phyloP scores from a whole-genome alignment of 768 basidiomycete species.

The Amanita exitialis region DNA sequence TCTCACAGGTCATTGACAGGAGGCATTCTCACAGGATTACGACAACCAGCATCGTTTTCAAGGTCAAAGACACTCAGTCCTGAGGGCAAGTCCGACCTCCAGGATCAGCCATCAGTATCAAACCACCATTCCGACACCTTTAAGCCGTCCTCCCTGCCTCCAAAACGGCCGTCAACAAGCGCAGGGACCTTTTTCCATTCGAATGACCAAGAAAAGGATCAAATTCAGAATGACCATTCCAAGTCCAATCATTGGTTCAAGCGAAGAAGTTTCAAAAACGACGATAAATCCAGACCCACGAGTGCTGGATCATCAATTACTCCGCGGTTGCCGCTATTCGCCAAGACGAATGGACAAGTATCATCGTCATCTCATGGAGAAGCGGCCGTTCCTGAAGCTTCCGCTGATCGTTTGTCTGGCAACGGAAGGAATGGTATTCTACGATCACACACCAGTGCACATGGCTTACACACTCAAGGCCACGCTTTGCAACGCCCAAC shows the following conservation, averaged over 20 bases:
- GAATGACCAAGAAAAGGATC: conserved; percentile 29
- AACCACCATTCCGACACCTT: neutral
- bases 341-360: neutral
- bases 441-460: neutral
- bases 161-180: conserved; percentile 7
- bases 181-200: conserved; percentile 9
- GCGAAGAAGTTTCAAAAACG: conserved; percentile 36
- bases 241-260: conserved; percentile 39
- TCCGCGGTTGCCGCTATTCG: conserved; percentile 5
- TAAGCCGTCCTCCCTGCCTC: conserved; percentile 15
- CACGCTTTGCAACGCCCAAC: neutral
- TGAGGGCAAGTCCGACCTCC: neutral
- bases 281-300: conserved; percentile 12
- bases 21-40: conserved; percentile 14
- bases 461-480: neutral
- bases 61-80: neutral
- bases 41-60: conserved; percentile 11
- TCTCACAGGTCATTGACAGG: neutral
- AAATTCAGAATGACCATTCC: no score
- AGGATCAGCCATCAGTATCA: neutral
- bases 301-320: neutral
- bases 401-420: neutral
- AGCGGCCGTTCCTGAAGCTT: neutral
- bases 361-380: neutral
- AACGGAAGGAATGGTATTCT: neutral